Evolutionary conservation across 1,284 basidiomycete species (phyloP), one percentile per base, ranked within the genome.

Genomic region (Ceratobasidium theobromae): DNA sequence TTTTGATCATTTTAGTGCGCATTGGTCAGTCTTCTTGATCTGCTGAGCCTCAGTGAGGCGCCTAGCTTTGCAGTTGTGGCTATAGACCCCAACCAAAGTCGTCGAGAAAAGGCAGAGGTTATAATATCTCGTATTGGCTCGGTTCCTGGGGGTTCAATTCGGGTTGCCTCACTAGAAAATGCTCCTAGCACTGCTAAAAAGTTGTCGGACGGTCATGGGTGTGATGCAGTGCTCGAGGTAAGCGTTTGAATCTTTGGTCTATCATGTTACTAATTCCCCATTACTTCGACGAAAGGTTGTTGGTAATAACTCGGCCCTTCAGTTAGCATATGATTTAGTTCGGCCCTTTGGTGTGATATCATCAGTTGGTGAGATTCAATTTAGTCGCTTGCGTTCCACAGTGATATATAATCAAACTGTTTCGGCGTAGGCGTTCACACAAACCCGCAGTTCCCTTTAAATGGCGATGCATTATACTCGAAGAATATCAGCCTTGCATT

Each of bases 401-500:
- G n/a, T n/a, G n/a, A n/a, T n/a, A n/a, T n/a, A n/a, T n/a, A n/a
- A n/a, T n/a, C n/a, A n/a, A n/a, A n/a, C n/a, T n/a, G n/a, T n/a
- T n/a, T n/a, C n/a, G n/a, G n/a, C n/a, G n/a, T 23, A 69, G 69
- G 70, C 25, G 70, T 70, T n/a, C 69, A 71, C 55, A 75, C 72
- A 6, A 72, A 76, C 53, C 69, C 71, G 38, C 54, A 70, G 5
- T 69, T 78, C 30, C 71, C 72, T 0, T 65, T 81, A 18, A 70
- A 74, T 4, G 80, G 79, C 4, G 73, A 73, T 6, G 78, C 86
- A 48, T 75, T 91, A 45, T 96, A 95, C 76, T 81, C 86, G 77
- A 93, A 94, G 77, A 95, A 94, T 73, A 81, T 88, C 4, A 87
- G 86, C 1, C 78, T 91, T 60, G 86, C 89, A 71, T 94, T 93